Base-by-base conservation (phyloP, 2,329 filamentous ascomycete species). In the Fusarium sublunatum region DNA sequence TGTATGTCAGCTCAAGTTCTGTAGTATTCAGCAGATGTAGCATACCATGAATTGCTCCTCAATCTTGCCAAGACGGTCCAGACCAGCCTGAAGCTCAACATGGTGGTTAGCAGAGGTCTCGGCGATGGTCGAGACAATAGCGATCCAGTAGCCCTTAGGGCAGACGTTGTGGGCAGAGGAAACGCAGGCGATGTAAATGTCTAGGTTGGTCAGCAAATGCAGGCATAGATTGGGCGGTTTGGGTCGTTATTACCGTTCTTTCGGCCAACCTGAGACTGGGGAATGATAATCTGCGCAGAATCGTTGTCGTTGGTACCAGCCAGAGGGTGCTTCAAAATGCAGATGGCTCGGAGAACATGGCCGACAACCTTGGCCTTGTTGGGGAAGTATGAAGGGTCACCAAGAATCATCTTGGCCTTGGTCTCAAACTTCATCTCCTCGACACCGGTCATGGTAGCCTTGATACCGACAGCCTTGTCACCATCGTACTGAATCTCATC, bases 111-210 rank as follows among this genome's bases (percentile, higher is more conserved):
- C 89, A 61, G 88, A 82, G 40, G 88, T 89, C 83, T 99, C 96
- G 65, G 95, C 92, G 74, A 99, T 97, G 58, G 95, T 99, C 43
- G 93, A 97, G 67, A 99, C 94, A 61, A 98, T 99, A 72, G 95
- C 95, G 71, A 99, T 92, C 84, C 96, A 99, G 87, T 97, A 98
- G 61, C 94, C 94, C 86, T 97, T 96, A 72, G 96, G 95, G 82
- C 94, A 98, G 71, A 99, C 96, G 73, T 96, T 98, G 83, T 99
- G 96, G 34, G 93, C 92, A 35, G 92, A 92, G 1, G 93, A 97
- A 58, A 99, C 93, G 76, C 95, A 91, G 54, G 95, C 94, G 74
- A 99, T 90, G 84, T 99, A 99, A 74, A 99, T 93, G 75, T 98
- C 92, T 95, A 65, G 12, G 6, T 10, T 7, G 22, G 36, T 72